phyloP scores from a whole-genome alignment of 768 basidiomycete genomes.

The Xerocomellus amylosporus region DNA sequence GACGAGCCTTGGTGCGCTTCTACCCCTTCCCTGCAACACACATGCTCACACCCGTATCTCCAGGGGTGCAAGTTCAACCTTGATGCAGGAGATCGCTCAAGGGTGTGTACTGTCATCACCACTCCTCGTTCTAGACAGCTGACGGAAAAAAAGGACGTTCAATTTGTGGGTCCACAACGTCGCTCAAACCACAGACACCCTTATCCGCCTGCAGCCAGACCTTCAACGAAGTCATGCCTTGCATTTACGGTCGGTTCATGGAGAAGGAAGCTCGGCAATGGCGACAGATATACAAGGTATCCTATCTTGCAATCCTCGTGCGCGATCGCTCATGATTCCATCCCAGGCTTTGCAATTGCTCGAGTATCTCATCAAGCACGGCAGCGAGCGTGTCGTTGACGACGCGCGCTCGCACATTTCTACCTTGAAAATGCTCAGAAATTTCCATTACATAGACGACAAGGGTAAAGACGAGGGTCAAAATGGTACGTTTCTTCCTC shows the following conservation, averaged over 20 bases:
- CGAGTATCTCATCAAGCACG: slow-evolving; percentile 95
- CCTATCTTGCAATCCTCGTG: neutral
- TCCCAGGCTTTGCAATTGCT: slow-evolving; percentile 82
- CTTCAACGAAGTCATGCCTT: slow-evolving; percentile 99
- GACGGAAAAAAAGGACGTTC: slow-evolving; percentile 69
- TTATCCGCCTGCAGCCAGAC: slow-evolving; percentile 62
- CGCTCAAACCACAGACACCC: neutral
- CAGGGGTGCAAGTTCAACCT: slow-evolving; percentile 95
- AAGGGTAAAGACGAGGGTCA: slow-evolving; percentile 98
- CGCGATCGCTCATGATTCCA: neutral
- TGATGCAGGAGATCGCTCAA: slow-evolving; percentile 99
- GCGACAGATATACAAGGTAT: slow-evolving; percentile 97
- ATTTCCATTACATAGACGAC: slow-evolving; percentile 98
- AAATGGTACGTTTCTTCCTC: slow-evolving; percentile 62
- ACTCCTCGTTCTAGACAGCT: slow-evolving; percentile 7
- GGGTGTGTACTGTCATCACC: slow-evolving; percentile 54
- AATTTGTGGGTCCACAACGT: slow-evolving; percentile 69
- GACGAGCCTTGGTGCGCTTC: slow-evolving; percentile 93
- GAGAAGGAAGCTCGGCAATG: slow-evolving; percentile 98
- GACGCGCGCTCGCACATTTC: slow-evolving; percentile 93
- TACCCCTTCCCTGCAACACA: neutral
- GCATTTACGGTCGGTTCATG: slow-evolving; percentile 92
- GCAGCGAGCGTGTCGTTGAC: slow-evolving; percentile 96
- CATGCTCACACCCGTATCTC: slow-evolving; percentile 4
- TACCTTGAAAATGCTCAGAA: slow-evolving; percentile 95